Percentiles rank a stretch among this genome's conserved stretches.
These are phyloP conservation scores for Mediolabrus comicus DNA, from an alignment of 108 stramenopile genomes.

Conservation along the genomic window DNA sequence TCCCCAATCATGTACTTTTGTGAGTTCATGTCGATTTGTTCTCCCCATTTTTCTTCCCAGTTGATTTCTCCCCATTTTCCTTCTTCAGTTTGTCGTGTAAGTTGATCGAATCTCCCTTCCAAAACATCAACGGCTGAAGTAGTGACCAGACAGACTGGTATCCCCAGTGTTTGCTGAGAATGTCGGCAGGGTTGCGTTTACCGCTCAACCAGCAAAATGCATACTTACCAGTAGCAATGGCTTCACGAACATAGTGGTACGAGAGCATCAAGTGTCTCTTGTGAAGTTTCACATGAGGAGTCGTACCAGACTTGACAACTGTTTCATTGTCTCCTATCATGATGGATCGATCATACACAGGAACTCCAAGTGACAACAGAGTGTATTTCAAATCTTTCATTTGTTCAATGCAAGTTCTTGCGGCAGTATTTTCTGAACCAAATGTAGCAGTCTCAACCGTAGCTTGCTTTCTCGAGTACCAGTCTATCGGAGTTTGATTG, in stretches of 20 bases:
- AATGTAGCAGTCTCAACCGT: conserved; percentile 35
- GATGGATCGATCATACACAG: not conserved
- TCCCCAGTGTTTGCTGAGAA: conserved; percentile 15
- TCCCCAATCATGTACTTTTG: too few relatives aligned
- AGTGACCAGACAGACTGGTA: not conserved
- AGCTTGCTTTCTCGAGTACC: conserved; percentile 10
- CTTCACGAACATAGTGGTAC: conserved; percentile 26
- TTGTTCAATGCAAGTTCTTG: conserved; percentile 18
- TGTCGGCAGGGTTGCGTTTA: conserved; percentile 12
- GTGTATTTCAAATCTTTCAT: not conserved
- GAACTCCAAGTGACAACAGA: not conserved
- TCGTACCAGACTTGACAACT: not conserved
- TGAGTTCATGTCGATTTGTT: too few relatives aligned
- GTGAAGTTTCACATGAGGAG: conserved; percentile 7
- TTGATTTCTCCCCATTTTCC: not conserved
- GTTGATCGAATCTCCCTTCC: not conserved
- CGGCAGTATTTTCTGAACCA: conserved; percentile 10
- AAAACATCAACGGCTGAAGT: not conserved
- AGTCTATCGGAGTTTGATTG: conserved; percentile 3
- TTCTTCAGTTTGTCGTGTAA: not conserved
- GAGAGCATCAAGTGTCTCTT: conserved; percentile 21
- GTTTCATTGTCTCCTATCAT: not conserved
- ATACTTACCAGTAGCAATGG: conserved; percentile 15
- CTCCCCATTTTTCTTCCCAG: too few relatives aligned
- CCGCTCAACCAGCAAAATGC: not conserved